Evolutionary conservation across 495 filamentous ascomycete species (phyloP), one percentile per base, ranked within the genome.

Genomic region (Aspergillus hancockii): DNA sequence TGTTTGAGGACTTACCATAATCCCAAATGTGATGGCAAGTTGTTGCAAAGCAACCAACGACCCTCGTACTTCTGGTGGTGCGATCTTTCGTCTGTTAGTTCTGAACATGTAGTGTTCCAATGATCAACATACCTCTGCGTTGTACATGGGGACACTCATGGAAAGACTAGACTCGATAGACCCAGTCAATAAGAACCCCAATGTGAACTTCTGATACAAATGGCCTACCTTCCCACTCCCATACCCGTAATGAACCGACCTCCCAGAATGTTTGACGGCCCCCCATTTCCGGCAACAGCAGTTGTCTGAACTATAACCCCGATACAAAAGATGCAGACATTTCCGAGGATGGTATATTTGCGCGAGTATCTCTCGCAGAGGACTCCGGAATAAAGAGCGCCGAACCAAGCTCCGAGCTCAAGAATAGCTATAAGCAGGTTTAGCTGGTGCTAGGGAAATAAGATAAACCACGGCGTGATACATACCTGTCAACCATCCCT

Each of bases 381-480:
- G 68, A 90, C 86, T 6, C 88, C 88, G 34, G 82, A 87, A 43
- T 87, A 82, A 30, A 92, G 79, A 0, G 86, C 84, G 8, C 90
- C 90, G 43, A 91, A 60, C 89, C 89, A 91, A 54, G 89, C 89
- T 58, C 89, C 90, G 9, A 93, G 80, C 64, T 92, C 89, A 64
- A 92, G 83, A 64, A 93, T 91, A 5, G 89, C 80, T 7, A 32
- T 45, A 16, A n/a, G 40, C 14, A 55, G 30, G 16, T 41, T 41
- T 53, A 34, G 34, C 21, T 8, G 13, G 19, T 21, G 28, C 23
- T 12, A 18, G 13, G 2, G 14, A 13, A 40, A 25, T 14, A 14
- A 52, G 13, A 14, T 5, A 23, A 19, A 19, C 21, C 3, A n/a
- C 21, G 6, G 28, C 1, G 13, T 12, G 9, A 2, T 36, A 14